Base-by-base conservation (phyloP, 306 rosid genomes). In the Cucumis hystrix region DNA sequence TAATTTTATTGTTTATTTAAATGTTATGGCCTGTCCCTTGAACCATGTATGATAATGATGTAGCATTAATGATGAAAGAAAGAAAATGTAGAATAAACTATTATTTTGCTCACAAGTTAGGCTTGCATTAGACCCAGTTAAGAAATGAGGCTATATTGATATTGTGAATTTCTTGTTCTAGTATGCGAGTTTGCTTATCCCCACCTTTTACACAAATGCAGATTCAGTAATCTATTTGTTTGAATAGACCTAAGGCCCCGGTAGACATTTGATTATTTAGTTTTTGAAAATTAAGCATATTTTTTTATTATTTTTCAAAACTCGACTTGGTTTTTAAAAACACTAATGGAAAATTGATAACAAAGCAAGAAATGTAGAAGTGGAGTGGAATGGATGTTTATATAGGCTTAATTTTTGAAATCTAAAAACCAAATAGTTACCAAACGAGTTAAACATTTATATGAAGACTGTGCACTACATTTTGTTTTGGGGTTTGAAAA, bases 401-500 rank as follows among this genome's bases (percentile, higher is more conserved):
- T 23, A 23, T 23, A 23, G 3, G 14, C 51, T 10, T 45, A 45
- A 10, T 45, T 45, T 45, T 45, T 4, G 3, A 45, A 45, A 45
- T 5, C 51, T 45, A 45, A 45, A 45, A 45, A 43, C 49, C 13
- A 43, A 43, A 43, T 43, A 5, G 0, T 45, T 45, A 45, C 51
- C 51, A 45, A 45, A 10, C 0, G 52, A 47, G 52, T 12, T 47
- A 4, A 47, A 47, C 52, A 12, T 47, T 47, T 51, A 18, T 51
- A 1, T 0, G 33, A 57, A 30, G 62, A 21, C 30, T 60, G 35
- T 70, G 16, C 58, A 47, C 30, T 47, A 28, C 7, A 9, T 16
- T 57, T 39, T 37, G n/a, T 77, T 82, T 69, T 60, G 74, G 2
- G 16, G 11, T 58, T 80, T 67, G 79, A 79, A 75, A 65, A 65